A percentile compares a stretch with the other conserved stretches of the same genome.
Evolutionary conservation across 2,329 filamentous ascomycete genomes (phyloP).

Genomic region (Fusarium sp.): DNA sequence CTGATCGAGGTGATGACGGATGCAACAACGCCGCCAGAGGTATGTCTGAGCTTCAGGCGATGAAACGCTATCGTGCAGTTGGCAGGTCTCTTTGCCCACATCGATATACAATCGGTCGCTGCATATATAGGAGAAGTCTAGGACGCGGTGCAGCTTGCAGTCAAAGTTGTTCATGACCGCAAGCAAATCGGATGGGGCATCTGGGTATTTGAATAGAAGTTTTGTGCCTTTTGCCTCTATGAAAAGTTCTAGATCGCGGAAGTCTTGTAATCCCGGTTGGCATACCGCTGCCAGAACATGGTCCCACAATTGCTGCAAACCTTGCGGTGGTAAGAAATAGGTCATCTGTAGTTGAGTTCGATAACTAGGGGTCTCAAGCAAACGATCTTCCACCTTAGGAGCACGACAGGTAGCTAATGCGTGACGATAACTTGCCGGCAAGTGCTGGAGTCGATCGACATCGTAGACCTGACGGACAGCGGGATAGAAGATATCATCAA

Average conservation of each 20-base stretch:
- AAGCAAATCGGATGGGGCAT: background rate
- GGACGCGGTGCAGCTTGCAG: background rate
- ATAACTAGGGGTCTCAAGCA: slow-evolving; percentile 12
- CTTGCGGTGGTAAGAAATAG: slow-evolving; percentile 8
- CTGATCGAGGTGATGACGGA: background rate
- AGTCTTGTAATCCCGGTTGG: background rate
- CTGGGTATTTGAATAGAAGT: background rate
- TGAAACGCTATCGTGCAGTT: background rate
- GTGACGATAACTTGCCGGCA: slow-evolving; percentile 17
- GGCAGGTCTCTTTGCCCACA: slow-evolving; percentile 6
- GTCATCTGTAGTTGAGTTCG: background rate
- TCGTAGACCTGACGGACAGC: slow-evolving; percentile 12
- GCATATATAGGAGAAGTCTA: background rate
- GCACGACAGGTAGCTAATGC: slow-evolving; percentile 14
- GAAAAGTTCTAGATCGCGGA: slow-evolving; percentile 8
- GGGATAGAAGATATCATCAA: slow-evolving; percentile 19
- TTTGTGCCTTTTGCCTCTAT: background rate
- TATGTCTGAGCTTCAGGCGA: slow-evolving; percentile 6
- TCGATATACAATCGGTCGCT: background rate
- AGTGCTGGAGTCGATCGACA: slow-evolving; percentile 10
- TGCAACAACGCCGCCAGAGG: slow-evolving; percentile 8
- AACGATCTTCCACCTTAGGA: background rate
- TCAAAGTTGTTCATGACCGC: background rate
- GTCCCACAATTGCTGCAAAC: slow-evolving; percentile 4
- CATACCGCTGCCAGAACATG: slow-evolving; percentile 4